Evolutionary conservation across 257 asterid species (phyloP).

Genomic region (Lavandula angustifolia): DNA sequence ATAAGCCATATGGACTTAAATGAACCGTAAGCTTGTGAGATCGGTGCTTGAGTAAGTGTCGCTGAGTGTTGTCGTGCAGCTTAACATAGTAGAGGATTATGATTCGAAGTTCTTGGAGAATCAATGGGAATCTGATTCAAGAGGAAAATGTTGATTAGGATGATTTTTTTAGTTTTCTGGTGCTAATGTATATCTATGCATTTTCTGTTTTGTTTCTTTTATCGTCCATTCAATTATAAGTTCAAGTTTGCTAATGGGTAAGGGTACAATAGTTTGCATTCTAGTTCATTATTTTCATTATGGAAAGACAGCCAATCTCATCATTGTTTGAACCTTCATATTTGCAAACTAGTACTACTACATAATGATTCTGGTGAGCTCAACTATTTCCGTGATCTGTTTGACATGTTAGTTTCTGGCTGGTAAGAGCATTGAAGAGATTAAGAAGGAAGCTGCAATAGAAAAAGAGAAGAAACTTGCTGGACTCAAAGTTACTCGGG

Average conservation of each 20-base stretch:
- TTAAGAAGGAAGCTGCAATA: slow-evolving; percentile 51
- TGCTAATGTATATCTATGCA: too few relatives aligned
- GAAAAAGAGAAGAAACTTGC: slow-evolving; percentile 47
- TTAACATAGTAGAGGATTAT: too few relatives aligned
- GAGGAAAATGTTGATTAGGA: neutral
- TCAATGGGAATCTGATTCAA: neutral
- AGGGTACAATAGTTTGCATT: neutral
- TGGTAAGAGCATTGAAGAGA: slow-evolving; percentile 72
- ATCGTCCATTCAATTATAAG: neutral
- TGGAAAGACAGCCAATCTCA: neutral
- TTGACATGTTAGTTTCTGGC: slow-evolving; percentile 47
- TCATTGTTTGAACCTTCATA: slow-evolving; percentile 5
- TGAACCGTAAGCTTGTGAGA: neutral
- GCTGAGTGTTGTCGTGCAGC: too few relatives aligned
- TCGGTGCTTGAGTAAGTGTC: neutral
- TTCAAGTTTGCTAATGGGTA: neutral
- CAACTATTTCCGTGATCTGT: slow-evolving; percentile 16
- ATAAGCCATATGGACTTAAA: neutral
- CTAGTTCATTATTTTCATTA: neutral
- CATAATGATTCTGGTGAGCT: slow-evolving; percentile 5
- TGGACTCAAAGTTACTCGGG: slow-evolving; percentile 39
- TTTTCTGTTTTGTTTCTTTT: slow-evolving; percentile 5
- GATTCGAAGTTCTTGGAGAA: neutral
- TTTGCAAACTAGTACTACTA: neutral
- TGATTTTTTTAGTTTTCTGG: too few relatives aligned